Percentiles rank a stretch among this genome's conserved stretches.
These are phyloP conservation scores for Calophaca sinica DNA, from an alignment of 306 rosid species.

Conservation along the genomic window DNA sequence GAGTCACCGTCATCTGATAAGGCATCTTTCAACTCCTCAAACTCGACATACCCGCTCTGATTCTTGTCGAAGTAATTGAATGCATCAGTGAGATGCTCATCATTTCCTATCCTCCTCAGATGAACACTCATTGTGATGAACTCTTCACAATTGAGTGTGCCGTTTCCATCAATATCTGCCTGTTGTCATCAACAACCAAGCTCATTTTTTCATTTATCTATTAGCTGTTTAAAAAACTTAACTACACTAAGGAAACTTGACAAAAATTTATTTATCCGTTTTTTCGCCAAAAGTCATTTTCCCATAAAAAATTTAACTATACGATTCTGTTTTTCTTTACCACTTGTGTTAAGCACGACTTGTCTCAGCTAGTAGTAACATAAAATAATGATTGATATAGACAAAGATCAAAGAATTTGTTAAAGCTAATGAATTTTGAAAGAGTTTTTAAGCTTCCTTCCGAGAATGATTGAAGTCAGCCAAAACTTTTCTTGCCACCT, in stretches of 20 bases:
- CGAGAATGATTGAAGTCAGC: no score
- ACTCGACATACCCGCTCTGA: conserved; percentile 76
- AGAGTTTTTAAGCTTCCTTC: no score
- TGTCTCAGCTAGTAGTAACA: not conserved
- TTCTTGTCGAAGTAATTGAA: conserved; percentile 84
- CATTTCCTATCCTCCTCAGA: conserved; percentile 70
- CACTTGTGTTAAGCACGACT: no score
- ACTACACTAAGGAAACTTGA: no score
- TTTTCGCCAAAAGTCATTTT: no score
- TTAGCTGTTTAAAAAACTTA: no score
- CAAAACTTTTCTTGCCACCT: no score
- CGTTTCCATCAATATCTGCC: conserved; percentile 94
- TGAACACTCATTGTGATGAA: conserved; percentile 81
- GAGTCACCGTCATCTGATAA: conserved; percentile 60
- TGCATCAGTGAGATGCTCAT: conserved; percentile 80
- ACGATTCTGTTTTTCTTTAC: no score
- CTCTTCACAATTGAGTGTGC: conserved; percentile 78
- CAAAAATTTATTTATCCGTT: no score
- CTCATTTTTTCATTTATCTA: not conserved
- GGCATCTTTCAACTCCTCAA: conserved; percentile 83
- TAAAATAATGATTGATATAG: not conserved
- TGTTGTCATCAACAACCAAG: conserved; percentile 41
- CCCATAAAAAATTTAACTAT: no score
- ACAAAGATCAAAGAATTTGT: not conserved
- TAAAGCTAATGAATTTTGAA: not conserved